Base-by-base conservation (phyloP, 768 basidiomycete genomes). In the Psilocybe sp. region DNA sequence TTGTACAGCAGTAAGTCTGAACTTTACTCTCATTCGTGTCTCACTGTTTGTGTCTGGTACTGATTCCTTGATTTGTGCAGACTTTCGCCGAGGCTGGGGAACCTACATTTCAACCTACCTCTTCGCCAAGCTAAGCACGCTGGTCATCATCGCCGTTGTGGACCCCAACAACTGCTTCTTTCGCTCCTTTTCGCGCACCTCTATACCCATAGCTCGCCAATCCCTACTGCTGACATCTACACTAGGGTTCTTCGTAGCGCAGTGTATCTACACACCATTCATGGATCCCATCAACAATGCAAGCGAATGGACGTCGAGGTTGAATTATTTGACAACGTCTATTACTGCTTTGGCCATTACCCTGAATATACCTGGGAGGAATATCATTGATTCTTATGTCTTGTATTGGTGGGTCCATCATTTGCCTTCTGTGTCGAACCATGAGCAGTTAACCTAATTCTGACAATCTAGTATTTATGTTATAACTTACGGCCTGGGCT, bases 91-190 rank as follows among this genome's bases (percentile, higher is more conserved):
- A 3, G 74, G 74, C 9, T 89, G 86, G 84, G 85, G 75, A 2
- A 77, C 80, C 3, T 86, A 85, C 59, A 75, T 84, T 59, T 77
- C 84, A 1, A 75, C 72, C 12, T 85, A 81, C 57, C 75, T 89
- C n/a, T 74, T 81, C 52, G 80, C 85, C 15, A 92, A 90, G 63
- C 76, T 91, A 40, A 77, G 78, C 56, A 79, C 82, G 13, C 71
- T 90, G 5, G 64, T 88, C 20, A 74, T 85, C 16, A 74, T 86
- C 36, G 83, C 87, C 5, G 64, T 89, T 45, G 73, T 90, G 52
- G 77, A 85, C 65, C 74, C 81, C 15, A 70, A 87, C 60, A 92
- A 89, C 62, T 92, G 89, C 62, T 62, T 85, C 4, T 87, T 92
- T 60, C 83, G 85, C 40, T 66, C 72, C 23, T 64, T 75, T 32